These are phyloP conservation scores for Lophiostoma macrostomum DNA, from an alignment of 495 filamentous ascomycete species.

Conservation along the genomic window DNA sequence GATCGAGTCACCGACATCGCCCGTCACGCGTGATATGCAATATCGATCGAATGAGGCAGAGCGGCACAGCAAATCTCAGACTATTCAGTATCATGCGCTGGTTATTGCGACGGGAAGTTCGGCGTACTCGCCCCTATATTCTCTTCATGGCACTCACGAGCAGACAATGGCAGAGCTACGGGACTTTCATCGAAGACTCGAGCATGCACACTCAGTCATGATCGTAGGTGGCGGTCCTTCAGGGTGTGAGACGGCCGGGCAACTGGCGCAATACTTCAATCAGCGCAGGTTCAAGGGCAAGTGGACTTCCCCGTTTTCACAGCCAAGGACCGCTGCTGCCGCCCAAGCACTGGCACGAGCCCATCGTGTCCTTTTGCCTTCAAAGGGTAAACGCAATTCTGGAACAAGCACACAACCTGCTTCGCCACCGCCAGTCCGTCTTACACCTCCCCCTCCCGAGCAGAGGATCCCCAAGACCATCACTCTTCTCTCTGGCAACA, in stretches of 20 bases:
- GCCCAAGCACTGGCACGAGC: background rate
- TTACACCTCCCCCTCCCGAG: background rate
- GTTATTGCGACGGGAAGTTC: slow-evolving; percentile 35
- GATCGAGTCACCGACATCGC: background rate
- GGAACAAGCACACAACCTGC: background rate
- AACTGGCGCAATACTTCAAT: slow-evolving; percentile 33
- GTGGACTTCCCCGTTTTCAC: too few species aligned
- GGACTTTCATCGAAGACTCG: slow-evolving; percentile 26
- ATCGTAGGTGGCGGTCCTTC: slow-evolving; percentile 34
- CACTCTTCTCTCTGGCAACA: slow-evolving; percentile 27
- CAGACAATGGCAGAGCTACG: slow-evolving; percentile 33
- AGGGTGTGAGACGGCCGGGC: slow-evolving; percentile 34
- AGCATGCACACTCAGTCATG: slow-evolving; percentile 26
- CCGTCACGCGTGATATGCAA: background rate
- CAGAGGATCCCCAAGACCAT: slow-evolving; percentile 13
- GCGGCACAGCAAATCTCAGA: slow-evolving; percentile 9
- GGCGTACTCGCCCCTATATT: slow-evolving; percentile 31
- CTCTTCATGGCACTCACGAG: slow-evolving; percentile 36
- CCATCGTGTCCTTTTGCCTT: background rate
- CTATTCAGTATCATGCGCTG: slow-evolving; percentile 37
- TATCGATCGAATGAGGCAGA: slow-evolving; percentile 3
- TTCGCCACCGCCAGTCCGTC: background rate
- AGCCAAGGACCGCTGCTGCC: background rate
- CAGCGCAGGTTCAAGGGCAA: background rate
- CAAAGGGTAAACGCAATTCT: background rate